These are phyloP conservation scores for Coccomyxa subellipsoidea DNA, from an alignment of 163 green algal species.

Conservation along the genomic window DNA sequence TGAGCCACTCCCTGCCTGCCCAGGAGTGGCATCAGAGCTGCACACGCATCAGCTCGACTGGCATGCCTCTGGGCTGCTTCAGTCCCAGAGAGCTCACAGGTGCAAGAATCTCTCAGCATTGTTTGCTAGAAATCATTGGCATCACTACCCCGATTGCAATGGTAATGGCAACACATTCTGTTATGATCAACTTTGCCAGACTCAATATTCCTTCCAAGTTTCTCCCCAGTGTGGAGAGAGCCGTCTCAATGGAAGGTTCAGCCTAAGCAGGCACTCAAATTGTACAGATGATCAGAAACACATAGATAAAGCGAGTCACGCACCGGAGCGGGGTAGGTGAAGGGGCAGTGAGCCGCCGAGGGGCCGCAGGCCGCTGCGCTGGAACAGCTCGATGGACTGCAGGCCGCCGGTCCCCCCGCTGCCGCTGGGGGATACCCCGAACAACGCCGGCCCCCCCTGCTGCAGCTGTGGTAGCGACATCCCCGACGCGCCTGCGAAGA, in stretches of 20 bases:
- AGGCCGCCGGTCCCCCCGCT: background rate
- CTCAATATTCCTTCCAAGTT: too few species aligned
- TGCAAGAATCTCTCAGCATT: too few species aligned
- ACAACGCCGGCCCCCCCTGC: background rate
- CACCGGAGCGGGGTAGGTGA: background rate
- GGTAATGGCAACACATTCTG: too few species aligned
- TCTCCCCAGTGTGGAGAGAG: too few species aligned
- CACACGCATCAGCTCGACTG: background rate
- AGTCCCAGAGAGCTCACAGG: background rate
- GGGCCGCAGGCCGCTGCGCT: conserved; percentile 2
- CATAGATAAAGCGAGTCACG: too few species aligned
- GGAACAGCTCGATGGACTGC: background rate
- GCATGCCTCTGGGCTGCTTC: background rate
- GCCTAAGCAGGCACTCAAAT: too few species aligned
- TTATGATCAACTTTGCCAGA: too few species aligned
- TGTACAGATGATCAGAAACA: too few species aligned
- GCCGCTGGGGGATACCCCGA: background rate
- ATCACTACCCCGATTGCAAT: too few species aligned
- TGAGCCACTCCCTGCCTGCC: background rate
- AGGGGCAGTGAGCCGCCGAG: background rate
- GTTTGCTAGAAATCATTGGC: too few species aligned
- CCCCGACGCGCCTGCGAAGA: background rate
- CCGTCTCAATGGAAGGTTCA: too few species aligned
- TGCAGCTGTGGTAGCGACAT: background rate
- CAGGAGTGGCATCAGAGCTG: background rate